Base-by-base conservation (phyloP, 2,329 filamentous ascomycete genomes). In the Didymella pomorum region DNA sequence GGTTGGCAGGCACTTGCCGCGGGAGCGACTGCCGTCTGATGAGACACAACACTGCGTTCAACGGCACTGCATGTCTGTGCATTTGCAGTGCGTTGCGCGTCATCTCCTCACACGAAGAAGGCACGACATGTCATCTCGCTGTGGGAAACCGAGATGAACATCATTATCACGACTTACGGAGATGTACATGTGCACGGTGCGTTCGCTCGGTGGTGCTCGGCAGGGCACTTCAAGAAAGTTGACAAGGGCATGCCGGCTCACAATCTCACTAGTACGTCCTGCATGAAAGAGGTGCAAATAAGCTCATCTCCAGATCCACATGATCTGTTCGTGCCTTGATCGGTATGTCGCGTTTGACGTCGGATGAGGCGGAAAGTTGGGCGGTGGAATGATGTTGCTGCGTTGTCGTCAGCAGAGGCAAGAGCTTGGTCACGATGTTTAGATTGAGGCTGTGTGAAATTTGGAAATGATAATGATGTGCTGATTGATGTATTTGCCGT, bases 271-370 rank as follows among this genome's bases (percentile, higher is more conserved):
- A 53, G 44, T 7, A 44, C 16, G 18, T 7, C 3, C 1, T 23
- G 56, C 56, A 58, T 58, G 44, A 53, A 58, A 12, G 56, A 58
- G 44, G 44, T 53, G 45, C 25, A 33, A 52, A 49, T 45, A 58
- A 53, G 50, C 56, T 58, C 50, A 50, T 47, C 25, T 42, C 14
- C 9, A 20, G 28, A 35, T 39, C 35, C 21, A 43, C 49, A 9
- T 33, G 33, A 41, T 54, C 21, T 53, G 16, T 35, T 46, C 23
- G 21, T 29, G 16, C 14, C 8, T 39, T 18, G 20, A 25, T 18
- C 16, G 25, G 31, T 35, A n/a, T 7, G 16, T 35, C 7, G 31
- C 2, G 4, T 7, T 12, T 11, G 21, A 50, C 33, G 28, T 33
- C 20, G 21, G 25, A 35, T 14, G 26, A 39, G 21, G 1, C 23